These are phyloP conservation scores for Boletales sp. DNA, from an alignment of 768 basidiomycete species.

Conservation along the genomic window DNA sequence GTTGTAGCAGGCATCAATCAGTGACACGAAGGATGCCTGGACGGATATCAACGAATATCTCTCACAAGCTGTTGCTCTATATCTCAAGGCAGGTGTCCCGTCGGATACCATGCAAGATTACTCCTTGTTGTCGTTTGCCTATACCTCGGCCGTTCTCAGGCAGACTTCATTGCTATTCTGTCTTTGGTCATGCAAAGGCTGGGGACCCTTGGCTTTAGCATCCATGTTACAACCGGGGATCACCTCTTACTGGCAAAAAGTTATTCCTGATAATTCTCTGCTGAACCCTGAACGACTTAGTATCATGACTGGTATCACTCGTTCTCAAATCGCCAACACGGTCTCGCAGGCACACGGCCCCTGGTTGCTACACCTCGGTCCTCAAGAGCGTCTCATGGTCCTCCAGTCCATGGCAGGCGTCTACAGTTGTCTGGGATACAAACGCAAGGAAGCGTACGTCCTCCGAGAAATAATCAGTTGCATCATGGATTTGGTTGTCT, in stretches of 20 bases:
- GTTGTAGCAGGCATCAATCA: conserved; percentile 52
- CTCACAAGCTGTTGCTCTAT: conserved; percentile 56
- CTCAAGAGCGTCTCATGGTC: conserved; percentile 68
- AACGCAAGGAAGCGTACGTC: conserved; percentile 83
- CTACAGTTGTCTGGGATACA: conserved; percentile 79
- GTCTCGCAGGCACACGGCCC: conserved; percentile 82
- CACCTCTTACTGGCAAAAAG: conserved; percentile 57
- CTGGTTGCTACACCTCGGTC: conserved; percentile 78
- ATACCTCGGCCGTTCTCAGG: conserved; percentile 62
- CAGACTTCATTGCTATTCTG: conserved; percentile 73
- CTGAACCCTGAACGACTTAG: conserved; percentile 63
- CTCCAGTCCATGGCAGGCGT: conserved; percentile 70
- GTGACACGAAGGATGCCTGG: conserved; percentile 67
- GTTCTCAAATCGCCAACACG: conserved; percentile 60
- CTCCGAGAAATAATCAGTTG: conserved; percentile 84
- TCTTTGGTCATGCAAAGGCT: conserved; percentile 84
- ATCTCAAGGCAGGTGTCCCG: conserved; percentile 53
- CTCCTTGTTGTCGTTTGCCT: conserved; percentile 64
- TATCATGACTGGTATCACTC: conserved; percentile 63
- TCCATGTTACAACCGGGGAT: conserved; percentile 68
- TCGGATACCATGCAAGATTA: conserved; percentile 53
- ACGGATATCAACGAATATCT: conserved; percentile 71
- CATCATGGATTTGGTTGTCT: conserved; percentile 82
- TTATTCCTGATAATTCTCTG: conserved; percentile 47
- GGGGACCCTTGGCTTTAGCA: conserved; percentile 75